Evolutionary conservation across 306 rosid species (phyloP).

Genomic region (Trifolium fragiferum): DNA sequence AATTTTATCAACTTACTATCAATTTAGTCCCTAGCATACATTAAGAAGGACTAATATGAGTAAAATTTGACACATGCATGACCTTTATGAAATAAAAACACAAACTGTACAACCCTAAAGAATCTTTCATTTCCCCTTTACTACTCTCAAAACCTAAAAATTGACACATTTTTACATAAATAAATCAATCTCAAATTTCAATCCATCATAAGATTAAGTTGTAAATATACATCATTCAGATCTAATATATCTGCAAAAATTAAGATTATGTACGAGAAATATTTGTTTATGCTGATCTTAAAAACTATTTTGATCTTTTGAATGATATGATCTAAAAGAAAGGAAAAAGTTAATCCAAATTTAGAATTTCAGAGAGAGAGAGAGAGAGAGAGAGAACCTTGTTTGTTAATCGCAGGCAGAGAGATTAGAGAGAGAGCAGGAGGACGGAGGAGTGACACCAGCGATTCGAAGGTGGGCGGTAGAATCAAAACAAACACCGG

Average conservation of each 20-base stretch:
- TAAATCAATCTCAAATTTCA: neutral
- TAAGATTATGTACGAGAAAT: neutral
- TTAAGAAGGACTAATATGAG: too few species aligned
- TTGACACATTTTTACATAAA: neutral
- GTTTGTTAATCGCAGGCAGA: neutral
- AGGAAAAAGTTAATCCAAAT: neutral
- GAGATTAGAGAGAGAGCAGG: neutral
- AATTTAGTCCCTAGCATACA: too few species aligned
- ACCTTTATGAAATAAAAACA: neutral
- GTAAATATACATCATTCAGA: neutral
- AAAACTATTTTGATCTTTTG: neutral
- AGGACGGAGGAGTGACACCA: neutral
- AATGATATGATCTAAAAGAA: neutral
- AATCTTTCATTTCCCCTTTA: neutral
- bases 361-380: neutral
- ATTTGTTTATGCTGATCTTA: neutral
- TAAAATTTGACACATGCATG: too few species aligned
- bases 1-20: too few species aligned
- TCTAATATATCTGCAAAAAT: neutral
- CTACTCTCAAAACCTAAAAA: slow-evolving; percentile 14
- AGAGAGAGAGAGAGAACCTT: neutral
- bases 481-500: slow-evolving; percentile 6
- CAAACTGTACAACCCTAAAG: neutral
- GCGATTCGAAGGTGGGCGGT: neutral
- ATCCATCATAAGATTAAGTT: neutral